phyloP scores from a whole-genome alignment of 2,329 filamentous ascomycete species.

The Talaromyces funiculosus region DNA sequence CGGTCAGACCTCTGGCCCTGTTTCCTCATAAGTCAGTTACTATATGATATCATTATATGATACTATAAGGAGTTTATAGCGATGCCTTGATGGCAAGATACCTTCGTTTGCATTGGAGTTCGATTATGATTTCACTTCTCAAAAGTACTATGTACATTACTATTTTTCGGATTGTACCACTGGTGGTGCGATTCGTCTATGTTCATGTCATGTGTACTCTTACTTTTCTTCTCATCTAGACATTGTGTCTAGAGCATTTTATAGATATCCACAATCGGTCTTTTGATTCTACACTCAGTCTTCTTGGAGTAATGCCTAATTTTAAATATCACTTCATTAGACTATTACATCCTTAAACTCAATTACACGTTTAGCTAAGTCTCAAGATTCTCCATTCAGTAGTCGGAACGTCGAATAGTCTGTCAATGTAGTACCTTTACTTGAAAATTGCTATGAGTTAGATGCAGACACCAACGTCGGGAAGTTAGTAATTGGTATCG shows the following conservation, averaged over 20 bases:
- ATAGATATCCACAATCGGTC: background rate
- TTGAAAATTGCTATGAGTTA: background rate
- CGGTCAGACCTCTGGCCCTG: conserved; percentile 2
- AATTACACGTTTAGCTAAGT: too few relatives aligned
- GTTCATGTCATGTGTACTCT: background rate
- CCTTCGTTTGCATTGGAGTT: background rate
- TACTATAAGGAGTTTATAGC: background rate
- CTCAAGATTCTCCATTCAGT: too few relatives aligned
- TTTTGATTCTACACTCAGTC: background rate
- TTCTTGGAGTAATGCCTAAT: background rate
- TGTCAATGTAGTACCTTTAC: too few relatives aligned
- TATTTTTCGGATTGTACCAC: background rate
- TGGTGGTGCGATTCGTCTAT: background rate
- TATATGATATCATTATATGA: background rate
- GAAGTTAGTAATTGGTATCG: background rate
- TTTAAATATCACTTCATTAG: too few relatives aligned
- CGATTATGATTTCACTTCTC: background rate
- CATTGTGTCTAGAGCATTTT: background rate
- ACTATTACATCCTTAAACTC: too few relatives aligned
- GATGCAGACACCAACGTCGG: background rate
- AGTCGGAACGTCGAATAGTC: too few relatives aligned
- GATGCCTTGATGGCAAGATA: background rate
- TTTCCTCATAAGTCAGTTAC: background rate
- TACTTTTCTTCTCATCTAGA: background rate
- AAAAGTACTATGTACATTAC: background rate